A percentile compares a stretch with the other conserved stretches of the same genome.
Conservation (phyloP, 768 basidiomycete genomes). For the Kwoniella sp. region DNA sequence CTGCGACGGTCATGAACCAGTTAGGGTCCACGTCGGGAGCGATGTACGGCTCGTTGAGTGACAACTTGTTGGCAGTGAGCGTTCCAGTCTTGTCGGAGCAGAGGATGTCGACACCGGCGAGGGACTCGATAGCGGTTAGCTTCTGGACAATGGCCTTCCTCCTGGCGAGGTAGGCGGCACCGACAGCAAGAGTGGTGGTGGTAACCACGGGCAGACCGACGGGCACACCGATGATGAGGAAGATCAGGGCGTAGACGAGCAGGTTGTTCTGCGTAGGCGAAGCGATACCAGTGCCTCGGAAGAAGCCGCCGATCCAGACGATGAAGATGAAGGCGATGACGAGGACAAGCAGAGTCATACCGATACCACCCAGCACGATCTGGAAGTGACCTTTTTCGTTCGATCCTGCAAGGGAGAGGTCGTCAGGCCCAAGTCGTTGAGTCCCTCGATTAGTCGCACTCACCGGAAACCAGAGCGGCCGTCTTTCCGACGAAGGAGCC, state of each 20-base stretch:
- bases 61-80: conserved; percentile 56
- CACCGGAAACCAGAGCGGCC: conserved; percentile 53
- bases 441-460: no score
- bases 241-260: conserved; percentile 54
- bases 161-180: conserved; percentile 54
- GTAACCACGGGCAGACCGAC: conserved; percentile 57
- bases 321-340: conserved; percentile 54
- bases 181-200: conserved; percentile 53
- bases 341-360: conserved; percentile 53
- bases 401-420: conserved; percentile 21
- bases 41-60: conserved; percentile 53
- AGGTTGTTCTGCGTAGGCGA: conserved; percentile 54
- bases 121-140: conserved; percentile 56
- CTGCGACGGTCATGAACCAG: conserved; percentile 53
- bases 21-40: conserved; percentile 48
- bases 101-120: conserved; percentile 57
- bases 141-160: conserved; percentile 56
- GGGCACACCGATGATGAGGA: conserved; percentile 56
- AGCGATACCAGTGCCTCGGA: conserved; percentile 51
- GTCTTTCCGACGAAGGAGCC: conserved; percentile 55
- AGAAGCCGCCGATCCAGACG: conserved; percentile 56
- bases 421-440: not conserved
- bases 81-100: conserved; percentile 51
- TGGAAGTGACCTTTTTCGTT: conserved; percentile 55
- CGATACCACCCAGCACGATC: conserved; percentile 54